phyloP scores from a whole-genome alignment of 352 stramenopile species.

The Phytophthora melonis region DNA sequence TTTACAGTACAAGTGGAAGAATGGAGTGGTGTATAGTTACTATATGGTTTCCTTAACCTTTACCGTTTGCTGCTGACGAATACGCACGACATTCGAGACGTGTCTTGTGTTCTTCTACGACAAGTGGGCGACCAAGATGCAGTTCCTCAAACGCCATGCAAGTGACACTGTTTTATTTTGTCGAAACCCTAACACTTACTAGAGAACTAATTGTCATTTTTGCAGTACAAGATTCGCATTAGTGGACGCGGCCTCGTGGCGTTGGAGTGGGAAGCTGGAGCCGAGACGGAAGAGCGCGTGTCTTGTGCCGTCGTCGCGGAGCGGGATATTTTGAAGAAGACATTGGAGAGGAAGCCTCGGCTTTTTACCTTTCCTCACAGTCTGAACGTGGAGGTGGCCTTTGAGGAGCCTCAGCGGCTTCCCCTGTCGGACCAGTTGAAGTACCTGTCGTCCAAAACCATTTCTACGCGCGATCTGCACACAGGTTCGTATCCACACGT shows the following conservation, averaged over 20 bases:
- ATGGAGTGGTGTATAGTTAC: neutral
- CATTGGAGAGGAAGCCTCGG: conserved; percentile 40
- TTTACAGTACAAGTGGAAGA: too few species aligned
- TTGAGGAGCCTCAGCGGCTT: conserved; percentile 61
- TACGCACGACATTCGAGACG: conserved; percentile 55
- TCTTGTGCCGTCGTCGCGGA: conserved; percentile 71
- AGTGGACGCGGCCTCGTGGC: conserved; percentile 58
- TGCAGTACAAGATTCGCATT: conserved; percentile 72
- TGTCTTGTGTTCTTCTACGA: conserved; percentile 82
- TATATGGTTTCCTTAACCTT: conserved; percentile 38
- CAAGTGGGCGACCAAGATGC: conserved; percentile 68
- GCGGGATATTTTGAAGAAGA: conserved; percentile 60
- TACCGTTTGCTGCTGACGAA: conserved; percentile 8
- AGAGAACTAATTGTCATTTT: conserved; percentile 7
- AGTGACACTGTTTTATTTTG: conserved; percentile 15
- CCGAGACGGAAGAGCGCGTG: conserved; percentile 70
- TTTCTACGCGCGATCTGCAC: conserved; percentile 53
- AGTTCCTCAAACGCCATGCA: conserved; percentile 71
- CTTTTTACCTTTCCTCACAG: conserved; percentile 51
- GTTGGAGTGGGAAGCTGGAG: conserved; percentile 66
- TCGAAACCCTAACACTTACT: neutral
- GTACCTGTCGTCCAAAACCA: conserved; percentile 55
- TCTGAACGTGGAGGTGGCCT: conserved; percentile 57
- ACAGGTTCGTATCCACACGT: conserved; percentile 19
- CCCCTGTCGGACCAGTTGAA: conserved; percentile 66